These are phyloP conservation scores for Agrocybe pediades DNA, from an alignment of 768 basidiomycete species.

Conservation along the genomic window DNA sequence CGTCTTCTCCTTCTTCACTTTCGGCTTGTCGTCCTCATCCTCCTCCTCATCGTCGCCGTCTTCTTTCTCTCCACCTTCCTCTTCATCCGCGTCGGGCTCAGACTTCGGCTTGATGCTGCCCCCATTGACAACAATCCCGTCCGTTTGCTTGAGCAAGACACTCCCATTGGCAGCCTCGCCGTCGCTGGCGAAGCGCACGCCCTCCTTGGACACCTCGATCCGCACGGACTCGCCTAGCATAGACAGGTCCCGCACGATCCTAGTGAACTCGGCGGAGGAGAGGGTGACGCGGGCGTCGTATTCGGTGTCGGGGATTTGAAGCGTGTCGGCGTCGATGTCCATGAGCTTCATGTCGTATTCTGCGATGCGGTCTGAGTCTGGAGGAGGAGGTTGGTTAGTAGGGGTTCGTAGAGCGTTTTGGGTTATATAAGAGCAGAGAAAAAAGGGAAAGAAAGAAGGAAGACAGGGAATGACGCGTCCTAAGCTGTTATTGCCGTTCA, in stretches of 20 bases:
- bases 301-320: constrained; percentile 95
- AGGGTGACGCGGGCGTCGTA: constrained; percentile 94
- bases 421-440: background rate
- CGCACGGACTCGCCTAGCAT: constrained; percentile 92
- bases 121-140: constrained; percentile 41
- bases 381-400: background rate
- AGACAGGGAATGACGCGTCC: background rate
- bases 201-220: constrained; percentile 95
- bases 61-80: constrained; percentile 37
- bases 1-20: too few relatives aligned
- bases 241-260: constrained; percentile 91
- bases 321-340: constrained; percentile 96
- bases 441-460: background rate
- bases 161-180: constrained; percentile 94
- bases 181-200: constrained; percentile 88
- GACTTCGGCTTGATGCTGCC: constrained; percentile 42
- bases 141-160: constrained; percentile 79
- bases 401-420: background rate
- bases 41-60: constrained; percentile 45
- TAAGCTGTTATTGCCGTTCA: too few relatives aligned
- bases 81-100: too few relatives aligned
- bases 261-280: constrained; percentile 82
- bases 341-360: constrained; percentile 99
- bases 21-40: too few relatives aligned
- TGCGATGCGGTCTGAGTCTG: constrained; percentile 90